Conservation (phyloP, 331 rosid species). For the Acacia pycnantha region DNA sequence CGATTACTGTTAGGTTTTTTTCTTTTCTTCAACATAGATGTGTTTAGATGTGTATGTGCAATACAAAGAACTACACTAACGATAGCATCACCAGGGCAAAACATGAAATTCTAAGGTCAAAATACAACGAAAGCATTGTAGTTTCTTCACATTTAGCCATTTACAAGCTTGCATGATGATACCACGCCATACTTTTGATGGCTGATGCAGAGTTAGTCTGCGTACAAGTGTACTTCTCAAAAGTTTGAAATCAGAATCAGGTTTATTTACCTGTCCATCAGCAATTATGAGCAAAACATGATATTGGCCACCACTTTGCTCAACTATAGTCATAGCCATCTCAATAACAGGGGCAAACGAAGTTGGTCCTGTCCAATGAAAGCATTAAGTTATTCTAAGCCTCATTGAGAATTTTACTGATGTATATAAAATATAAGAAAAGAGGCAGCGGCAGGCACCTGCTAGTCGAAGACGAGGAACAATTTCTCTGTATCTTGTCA, state of each 20-base stretch:
- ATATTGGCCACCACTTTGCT: conserved; percentile 90
- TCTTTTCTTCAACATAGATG: neutral
- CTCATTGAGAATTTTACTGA: neutral
- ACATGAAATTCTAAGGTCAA: neutral
- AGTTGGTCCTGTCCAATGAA: conserved; percentile 72
- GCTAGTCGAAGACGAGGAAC: conserved; percentile 78
- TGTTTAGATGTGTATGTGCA: neutral
- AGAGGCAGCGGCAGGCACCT: conserved; percentile 42
- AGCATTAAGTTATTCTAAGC: conserved; percentile 14
- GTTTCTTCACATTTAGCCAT: conserved; percentile 12
- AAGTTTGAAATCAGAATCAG: conserved; percentile 2
- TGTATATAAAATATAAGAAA: neutral
- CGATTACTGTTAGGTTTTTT: neutral
- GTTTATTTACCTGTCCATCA: conserved; percentile 78
- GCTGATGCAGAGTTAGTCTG: conserved; percentile 1
- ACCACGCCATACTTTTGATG: neutral
- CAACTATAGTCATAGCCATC: conserved; percentile 86
- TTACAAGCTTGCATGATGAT: neutral
- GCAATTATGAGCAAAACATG: conserved; percentile 89
- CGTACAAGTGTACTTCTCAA: neutral
- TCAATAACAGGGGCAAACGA: conserved; percentile 93
- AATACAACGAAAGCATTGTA: neutral
- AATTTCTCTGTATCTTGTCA: conserved; percentile 69
- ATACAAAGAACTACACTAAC: neutral
- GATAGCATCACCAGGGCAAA: neutral